Percentiles rank a stretch among this genome's conserved stretches.
Conservation (phyloP, 768 basidiomycete genomes). For the Gyrodon lividus region DNA sequence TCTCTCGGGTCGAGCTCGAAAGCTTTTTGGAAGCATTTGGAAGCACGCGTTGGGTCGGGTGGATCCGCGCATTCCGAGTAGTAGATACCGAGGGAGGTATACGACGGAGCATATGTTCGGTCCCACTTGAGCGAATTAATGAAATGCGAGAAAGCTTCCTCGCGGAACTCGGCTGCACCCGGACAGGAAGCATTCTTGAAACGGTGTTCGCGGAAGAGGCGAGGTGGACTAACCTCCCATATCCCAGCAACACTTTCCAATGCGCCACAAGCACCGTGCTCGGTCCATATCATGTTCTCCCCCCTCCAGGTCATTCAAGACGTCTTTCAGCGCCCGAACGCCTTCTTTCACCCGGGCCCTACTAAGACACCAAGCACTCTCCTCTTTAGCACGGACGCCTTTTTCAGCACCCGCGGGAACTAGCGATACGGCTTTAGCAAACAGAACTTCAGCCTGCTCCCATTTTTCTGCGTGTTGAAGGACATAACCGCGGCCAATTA, state of each 20-base stretch:
- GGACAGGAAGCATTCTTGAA: not conserved
- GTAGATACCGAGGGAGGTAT: slow-evolving; percentile 90
- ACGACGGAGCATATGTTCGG: slow-evolving; percentile 82
- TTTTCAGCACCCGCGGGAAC: slow-evolving; percentile 44
- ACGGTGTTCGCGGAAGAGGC: not conserved
- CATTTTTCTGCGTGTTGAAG: slow-evolving; percentile 63
- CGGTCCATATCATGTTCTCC: slow-evolving; percentile 54
- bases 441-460: slow-evolving; percentile 62
- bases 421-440: slow-evolving; percentile 54
- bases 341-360: slow-evolving; percentile 54
- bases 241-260: slow-evolving; percentile 77
- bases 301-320: slow-evolving; percentile 43
- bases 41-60: slow-evolving; percentile 79
- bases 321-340: slow-evolving; percentile 44
- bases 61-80: slow-evolving; percentile 72
- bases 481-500: slow-evolving; percentile 78
- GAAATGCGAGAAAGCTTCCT: slow-evolving; percentile 76
- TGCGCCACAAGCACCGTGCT: slow-evolving; percentile 81
- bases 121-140: slow-evolving; percentile 76
- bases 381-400: slow-evolving; percentile 70
- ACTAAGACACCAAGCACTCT: slow-evolving; percentile 76
- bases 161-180: slow-evolving; percentile 44
- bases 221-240: slow-evolving; percentile 53
- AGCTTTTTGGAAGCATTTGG: slow-evolving; percentile 97
- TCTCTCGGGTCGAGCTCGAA: slow-evolving; percentile 95